A percentile compares a stretch with the other conserved stretches of the same genome.
Evolutionary conservation across 768 basidiomycete species (phyloP).

Genomic region (Termitomyces sp.): DNA sequence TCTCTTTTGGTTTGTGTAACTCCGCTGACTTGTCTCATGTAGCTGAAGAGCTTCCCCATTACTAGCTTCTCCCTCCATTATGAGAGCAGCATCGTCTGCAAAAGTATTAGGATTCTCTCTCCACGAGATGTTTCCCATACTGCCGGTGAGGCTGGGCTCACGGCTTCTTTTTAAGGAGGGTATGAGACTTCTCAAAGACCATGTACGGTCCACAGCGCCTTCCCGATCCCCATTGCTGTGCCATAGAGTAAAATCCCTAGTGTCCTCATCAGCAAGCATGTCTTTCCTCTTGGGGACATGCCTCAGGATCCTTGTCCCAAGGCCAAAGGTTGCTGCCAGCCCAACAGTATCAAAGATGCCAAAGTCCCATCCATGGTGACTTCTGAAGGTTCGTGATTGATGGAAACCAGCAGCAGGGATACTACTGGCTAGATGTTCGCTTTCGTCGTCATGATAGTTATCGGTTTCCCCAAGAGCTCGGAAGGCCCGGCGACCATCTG

Average conservation of each 20-base stretch:
- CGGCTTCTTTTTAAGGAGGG: constrained; percentile 35
- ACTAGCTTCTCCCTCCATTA: constrained; percentile 31
- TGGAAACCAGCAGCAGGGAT: constrained; percentile 30
- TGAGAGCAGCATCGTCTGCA: constrained; percentile 38
- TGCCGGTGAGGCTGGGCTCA: constrained; percentile 34
- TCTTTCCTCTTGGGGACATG: constrained; percentile 46
- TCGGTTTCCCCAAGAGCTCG: constrained; percentile 29
- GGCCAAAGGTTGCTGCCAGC: constrained; percentile 31
- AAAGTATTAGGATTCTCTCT: constrained; percentile 52
- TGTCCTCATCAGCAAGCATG: constrained; percentile 79
- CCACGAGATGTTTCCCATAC: constrained; percentile 28
- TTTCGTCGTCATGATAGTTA: constrained; percentile 30
- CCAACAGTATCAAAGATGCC: constrained; percentile 20
- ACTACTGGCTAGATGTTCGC: constrained; percentile 24
- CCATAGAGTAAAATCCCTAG: constrained; percentile 46
- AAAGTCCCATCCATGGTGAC: constrained; percentile 15
- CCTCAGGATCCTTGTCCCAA: constrained; percentile 21
- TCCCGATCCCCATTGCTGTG: constrained; percentile 34
- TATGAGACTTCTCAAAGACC: constrained; percentile 51
- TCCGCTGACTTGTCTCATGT: constrained; percentile 28
- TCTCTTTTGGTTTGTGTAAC: constrained; percentile 34
- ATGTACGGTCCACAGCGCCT: constrained; percentile 43
- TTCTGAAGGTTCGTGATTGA: constrained; percentile 6
- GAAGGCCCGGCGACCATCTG: constrained; percentile 25
- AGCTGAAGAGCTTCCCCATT: constrained; percentile 24